Percentiles rank a stretch among this genome's conserved stretches.
Conservation (phyloP, 2,329 filamentous ascomycete species). For the Pseudogymnoascus sp. region DNA sequence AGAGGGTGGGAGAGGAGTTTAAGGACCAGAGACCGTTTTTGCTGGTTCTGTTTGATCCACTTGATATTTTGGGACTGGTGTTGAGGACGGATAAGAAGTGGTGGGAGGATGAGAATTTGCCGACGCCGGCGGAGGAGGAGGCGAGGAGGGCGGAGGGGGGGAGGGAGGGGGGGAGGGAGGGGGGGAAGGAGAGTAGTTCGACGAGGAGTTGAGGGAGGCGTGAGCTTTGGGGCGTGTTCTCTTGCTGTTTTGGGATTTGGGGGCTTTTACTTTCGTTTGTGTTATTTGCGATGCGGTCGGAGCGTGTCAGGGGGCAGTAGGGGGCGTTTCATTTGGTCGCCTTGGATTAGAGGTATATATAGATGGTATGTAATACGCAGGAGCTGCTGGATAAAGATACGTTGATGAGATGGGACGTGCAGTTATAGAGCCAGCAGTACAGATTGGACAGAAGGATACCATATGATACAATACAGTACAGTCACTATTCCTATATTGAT, state of each 20-base stretch:
- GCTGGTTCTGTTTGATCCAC: conserved; percentile 24
- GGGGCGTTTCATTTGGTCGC: neutral
- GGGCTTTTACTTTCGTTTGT: neutral
- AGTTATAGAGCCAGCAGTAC: neutral
- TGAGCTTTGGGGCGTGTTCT: neutral
- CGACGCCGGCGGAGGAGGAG: neutral
- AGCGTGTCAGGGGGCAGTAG: neutral
- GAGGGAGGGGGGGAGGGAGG: neutral
- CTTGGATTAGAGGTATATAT: neutral
- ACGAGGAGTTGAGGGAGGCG: neutral
- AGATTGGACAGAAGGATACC: neutral
- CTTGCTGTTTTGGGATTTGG: neutral
- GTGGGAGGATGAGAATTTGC: conserved; percentile 17
- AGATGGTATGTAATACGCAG: neutral
- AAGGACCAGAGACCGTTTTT: conserved; percentile 34
- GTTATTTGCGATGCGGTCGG: neutral
- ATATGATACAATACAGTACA: neutral
- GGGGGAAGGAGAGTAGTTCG: neutral
- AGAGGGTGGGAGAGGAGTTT: conserved; percentile 41
- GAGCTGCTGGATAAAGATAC: neutral
- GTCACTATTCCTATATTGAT: neutral
- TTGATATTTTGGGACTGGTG: conserved; percentile 21
- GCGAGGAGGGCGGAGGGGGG: neutral
- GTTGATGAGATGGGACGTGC: neutral
- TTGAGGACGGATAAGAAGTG: conserved; percentile 22